These are phyloP conservation scores for Metarhizium guizhouense DNA, from an alignment of 2,329 filamentous ascomycete genomes.

Conservation along the genomic window DNA sequence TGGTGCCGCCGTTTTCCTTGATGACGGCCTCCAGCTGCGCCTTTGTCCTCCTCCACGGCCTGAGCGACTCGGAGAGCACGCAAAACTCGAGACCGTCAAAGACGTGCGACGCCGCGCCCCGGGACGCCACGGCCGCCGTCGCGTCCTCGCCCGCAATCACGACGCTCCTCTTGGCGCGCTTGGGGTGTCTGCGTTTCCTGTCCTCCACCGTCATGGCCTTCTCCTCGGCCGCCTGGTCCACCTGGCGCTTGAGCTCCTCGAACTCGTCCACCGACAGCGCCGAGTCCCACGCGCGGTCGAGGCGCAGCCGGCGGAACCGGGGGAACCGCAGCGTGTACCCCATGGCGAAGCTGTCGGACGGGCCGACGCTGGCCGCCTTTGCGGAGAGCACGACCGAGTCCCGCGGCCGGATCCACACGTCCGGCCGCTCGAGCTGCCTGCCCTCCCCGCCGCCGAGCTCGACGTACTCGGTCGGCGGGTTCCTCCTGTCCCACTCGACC, in stretches of 20 bases:
- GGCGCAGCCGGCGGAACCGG: slow-evolving; percentile 70
- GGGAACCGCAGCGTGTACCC: slow-evolving; percentile 81
- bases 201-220: slow-evolving; percentile 74
- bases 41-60: slow-evolving; percentile 67
- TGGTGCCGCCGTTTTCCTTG: slow-evolving; percentile 71
- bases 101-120: slow-evolving; percentile 49
- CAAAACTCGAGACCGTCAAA: slow-evolving; percentile 76
- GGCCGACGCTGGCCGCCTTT: slow-evolving; percentile 73
- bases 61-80: slow-evolving; percentile 66
- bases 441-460: slow-evolving; percentile 70
- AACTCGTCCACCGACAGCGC: slow-evolving; percentile 76
- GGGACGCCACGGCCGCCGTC: slow-evolving; percentile 33
- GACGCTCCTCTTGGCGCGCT: slow-evolving; percentile 60
- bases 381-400: slow-evolving; percentile 83
- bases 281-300: slow-evolving; percentile 77
- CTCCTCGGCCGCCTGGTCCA: slow-evolving; percentile 61
- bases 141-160: slow-evolving; percentile 61
- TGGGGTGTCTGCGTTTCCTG: slow-evolving; percentile 42
- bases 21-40: slow-evolving; percentile 70
- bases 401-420: slow-evolving; percentile 85
- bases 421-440: slow-evolving; percentile 66
- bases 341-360: slow-evolving; percentile 69
- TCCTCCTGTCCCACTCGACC: slow-evolving; percentile 71
- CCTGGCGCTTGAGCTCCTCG: slow-evolving; percentile 56
- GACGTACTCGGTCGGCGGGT: slow-evolving; percentile 69